These are phyloP conservation scores for Gremmenia infestans DNA, from an alignment of 2,329 filamentous ascomycete species.

Conservation along the genomic window DNA sequence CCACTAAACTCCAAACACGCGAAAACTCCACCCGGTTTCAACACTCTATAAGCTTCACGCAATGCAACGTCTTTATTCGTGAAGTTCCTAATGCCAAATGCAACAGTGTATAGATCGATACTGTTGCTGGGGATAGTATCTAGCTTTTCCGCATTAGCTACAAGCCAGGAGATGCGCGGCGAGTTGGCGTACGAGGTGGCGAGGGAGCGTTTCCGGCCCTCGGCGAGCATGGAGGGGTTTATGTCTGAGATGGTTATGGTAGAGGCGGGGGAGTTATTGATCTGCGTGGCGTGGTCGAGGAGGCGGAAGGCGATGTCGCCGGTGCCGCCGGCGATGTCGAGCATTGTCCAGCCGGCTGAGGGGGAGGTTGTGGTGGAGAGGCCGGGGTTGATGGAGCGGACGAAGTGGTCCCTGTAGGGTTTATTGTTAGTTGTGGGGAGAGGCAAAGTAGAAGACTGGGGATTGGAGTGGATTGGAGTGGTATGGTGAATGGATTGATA, in stretches of 20 bases:
- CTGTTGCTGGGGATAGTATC: conserved; percentile 59
- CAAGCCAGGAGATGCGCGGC: conserved; percentile 65
- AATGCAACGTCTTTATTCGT: conserved; percentile 83
- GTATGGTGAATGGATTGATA: conserved; percentile 7
- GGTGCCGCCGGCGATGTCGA: conserved; percentile 95
- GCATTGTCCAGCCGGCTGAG: conserved; percentile 62
- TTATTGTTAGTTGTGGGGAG: not conserved
- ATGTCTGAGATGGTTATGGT: conserved; percentile 93
- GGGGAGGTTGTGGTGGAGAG: conserved; percentile 33
- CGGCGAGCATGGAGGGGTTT: conserved; percentile 89
- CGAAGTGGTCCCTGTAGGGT: conserved; percentile 73
- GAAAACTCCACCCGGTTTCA: conserved; percentile 93
- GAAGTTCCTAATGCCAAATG: conserved; percentile 97
- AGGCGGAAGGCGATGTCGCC: conserved; percentile 97
- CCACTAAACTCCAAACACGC: conserved; percentile 91
- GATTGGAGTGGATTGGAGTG: not conserved
- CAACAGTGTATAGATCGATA: conserved; percentile 95
- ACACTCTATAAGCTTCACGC: conserved; percentile 75
- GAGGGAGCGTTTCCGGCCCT: conserved; percentile 74
- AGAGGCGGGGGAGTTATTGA: conserved; percentile 75
- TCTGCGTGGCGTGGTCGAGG: conserved; percentile 76
- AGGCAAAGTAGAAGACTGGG: not conserved
- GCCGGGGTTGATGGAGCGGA: conserved; percentile 76
- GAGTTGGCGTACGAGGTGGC: conserved; percentile 49
- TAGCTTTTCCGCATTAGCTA: conserved; percentile 84